phyloP scores from a whole-genome alignment of 306 rosid genomes.

The Malus sylvestris region DNA sequence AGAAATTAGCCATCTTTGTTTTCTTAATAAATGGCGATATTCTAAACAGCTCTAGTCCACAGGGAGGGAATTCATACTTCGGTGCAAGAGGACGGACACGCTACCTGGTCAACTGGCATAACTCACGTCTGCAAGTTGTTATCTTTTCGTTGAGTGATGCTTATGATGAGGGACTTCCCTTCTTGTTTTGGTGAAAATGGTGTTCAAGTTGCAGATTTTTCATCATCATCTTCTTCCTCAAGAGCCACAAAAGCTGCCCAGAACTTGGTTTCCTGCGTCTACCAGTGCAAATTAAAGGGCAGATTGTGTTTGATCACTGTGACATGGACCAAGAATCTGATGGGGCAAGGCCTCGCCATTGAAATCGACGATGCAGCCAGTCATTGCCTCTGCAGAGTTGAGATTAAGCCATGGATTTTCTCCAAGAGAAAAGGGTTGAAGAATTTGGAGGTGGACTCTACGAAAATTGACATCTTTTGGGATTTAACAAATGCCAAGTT shows the following conservation, averaged over 20 bases:
- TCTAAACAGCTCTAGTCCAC: neutral
- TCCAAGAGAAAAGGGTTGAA: slow-evolving; percentile 72
- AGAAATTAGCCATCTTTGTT: slow-evolving; percentile 1
- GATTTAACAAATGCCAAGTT: slow-evolving; percentile 71
- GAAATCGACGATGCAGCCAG: slow-evolving; percentile 52
- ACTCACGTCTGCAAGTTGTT: neutral
- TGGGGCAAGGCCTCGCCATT: slow-evolving; percentile 80
- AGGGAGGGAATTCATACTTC: neutral
- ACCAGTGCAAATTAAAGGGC: slow-evolving; percentile 49
- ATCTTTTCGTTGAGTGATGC: neutral
- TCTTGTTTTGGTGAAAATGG: slow-evolving; percentile 94
- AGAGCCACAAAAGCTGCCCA: slow-evolving; percentile 50
- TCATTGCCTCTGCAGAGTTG: slow-evolving; percentile 61
- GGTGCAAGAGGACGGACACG: neutral
- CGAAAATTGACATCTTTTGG: slow-evolving; percentile 59
- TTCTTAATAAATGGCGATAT: neutral
- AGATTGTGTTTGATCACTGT: slow-evolving; percentile 55
- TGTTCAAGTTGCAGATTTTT: slow-evolving; percentile 71
- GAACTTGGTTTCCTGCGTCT: slow-evolving; percentile 69
- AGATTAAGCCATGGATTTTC: slow-evolving; percentile 88
- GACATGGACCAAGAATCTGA: slow-evolving; percentile 78
- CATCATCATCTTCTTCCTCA: slow-evolving; percentile 38
- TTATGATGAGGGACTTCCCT: slow-evolving; percentile 75
- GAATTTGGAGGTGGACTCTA: slow-evolving; percentile 53
- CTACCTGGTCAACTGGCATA: neutral